These are phyloP conservation scores for Stephanodiscus minutulus DNA, from an alignment of 108 stramenopile species.

Conservation along the genomic window DNA sequence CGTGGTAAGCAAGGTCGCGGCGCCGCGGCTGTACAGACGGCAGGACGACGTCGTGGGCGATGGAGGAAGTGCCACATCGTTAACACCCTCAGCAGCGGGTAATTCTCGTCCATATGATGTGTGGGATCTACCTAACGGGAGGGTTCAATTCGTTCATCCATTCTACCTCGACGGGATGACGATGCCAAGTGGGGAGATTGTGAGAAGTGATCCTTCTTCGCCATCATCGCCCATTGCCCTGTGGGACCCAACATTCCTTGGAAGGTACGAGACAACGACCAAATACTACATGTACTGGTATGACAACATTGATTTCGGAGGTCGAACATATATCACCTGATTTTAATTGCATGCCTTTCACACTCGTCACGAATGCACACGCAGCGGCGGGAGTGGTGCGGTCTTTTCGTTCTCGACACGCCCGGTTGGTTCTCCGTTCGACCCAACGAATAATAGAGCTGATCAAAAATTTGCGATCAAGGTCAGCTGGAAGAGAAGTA, in stretches of 20 bases:
- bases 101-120: background rate
- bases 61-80: constrained; percentile 1
- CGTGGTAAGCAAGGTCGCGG: background rate
- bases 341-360: background rate
- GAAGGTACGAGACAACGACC: constrained; percentile 27
- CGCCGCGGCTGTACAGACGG: background rate
- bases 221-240: background rate
- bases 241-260: constrained; percentile 37
- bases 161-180: background rate
- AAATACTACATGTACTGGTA: background rate
- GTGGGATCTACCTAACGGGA: constrained; percentile 43
- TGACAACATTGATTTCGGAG: background rate
- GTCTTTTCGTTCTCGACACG: constrained; percentile 36
- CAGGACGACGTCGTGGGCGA: background rate
- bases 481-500: constrained; percentile 68
- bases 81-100: background rate
- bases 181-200: background rate
- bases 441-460: background rate
- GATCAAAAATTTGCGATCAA: constrained; percentile 55
- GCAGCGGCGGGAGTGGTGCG: constrained; percentile 47
- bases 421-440: background rate
- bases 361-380: background rate
- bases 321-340: background rate
- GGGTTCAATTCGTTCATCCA: constrained; percentile 26
- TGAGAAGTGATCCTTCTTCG: background rate